Evolutionary conservation across 768 basidiomycete species (phyloP), one percentile per base, ranked within the genome.

Genomic region (Mycena leptocephala): DNA sequence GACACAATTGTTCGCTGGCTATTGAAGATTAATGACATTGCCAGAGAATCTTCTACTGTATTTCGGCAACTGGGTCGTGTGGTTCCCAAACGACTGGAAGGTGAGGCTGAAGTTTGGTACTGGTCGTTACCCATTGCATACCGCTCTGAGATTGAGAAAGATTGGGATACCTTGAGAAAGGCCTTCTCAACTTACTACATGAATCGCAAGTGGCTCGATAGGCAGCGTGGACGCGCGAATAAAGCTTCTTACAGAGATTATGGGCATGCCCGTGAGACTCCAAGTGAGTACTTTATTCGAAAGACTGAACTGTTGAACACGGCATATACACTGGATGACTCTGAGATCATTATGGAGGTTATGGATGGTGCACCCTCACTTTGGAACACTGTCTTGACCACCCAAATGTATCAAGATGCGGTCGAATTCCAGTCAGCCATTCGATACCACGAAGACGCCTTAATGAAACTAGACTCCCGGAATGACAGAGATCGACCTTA

Each of bases 261-360:
- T 2, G 77, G 79, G 0, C 63, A 84, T 65, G 4, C 71, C 0
- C 55, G 56, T 2, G 86, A 87, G 58, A 81, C 76, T 0, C 86
- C 86, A 0, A 85, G 84, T 63, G 80, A 86, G n/a, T 87, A 85
- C 63, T 84, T 77, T 74, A 85, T 86, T 55, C 76, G 84, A 0
- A 87, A 87, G 62, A 32, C 67, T 1, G 82, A 83, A 26, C 71
- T 85, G 35, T 22, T 72, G 7, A 72, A 63, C 30, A 72, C 62
- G 1, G 70, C 64, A 3, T 72, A 72, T 20, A 55, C 61, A 1
- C 33, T 72, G 35, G 48, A 41, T 3, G 83, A 86, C 46, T 76
- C 81, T 1, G 84, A 86, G 61, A n/a, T 84, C 3, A 87, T 87
- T 22, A 72, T 79, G n/a, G 83, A 86, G 62, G 79, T 87, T 20